Evolutionary conservation across 2,329 filamentous ascomycete genomes (phyloP), one percentile per base, ranked within the genome.

Genomic region (Boeremia exigua): DNA sequence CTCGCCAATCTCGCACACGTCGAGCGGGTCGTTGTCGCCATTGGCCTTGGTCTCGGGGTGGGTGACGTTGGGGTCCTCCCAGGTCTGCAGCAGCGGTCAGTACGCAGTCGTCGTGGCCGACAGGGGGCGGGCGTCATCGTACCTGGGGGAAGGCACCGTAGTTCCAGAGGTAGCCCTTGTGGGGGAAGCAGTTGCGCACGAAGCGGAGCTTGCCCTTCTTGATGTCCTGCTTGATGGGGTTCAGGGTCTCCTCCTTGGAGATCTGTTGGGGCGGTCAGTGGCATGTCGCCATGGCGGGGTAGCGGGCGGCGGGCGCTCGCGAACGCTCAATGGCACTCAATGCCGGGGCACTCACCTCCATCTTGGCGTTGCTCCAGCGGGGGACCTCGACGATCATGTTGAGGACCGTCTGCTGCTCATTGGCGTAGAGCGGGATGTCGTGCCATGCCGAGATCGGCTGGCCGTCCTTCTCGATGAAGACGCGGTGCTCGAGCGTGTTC

Each of bases 111-210:
- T 43, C 45, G 15, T 43, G 56, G 54, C 67, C 70, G 71, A 69
- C 67, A 66, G 68, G 66, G 67, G 60, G 54, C 48, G 56, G 55
- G 57, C 54, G 60, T 59, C 57, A 60, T 59, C 84, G 76, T 85
- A 95, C 92, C 85, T 95, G 92, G 73, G 95, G 95, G 88, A 99
- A 98, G 80, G 93, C 93, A 83, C 95, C 95, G 82, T 99, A 99
- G 88, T 99, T 99, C 95, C 95, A 99, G 72, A 99, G 91, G 82
- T 99, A 99, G 68, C 95, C 95, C 88, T 99, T 98, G 90, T 99
- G 95, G 72, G 95, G 95, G 87, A 99, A 99, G 89, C 95, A 99
- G 89, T 99, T 99, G 83, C 95, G 92, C 78, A 99, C 95, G 79
- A 89, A 99, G 76, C 95, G 91, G 74, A 98, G 92, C 87, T 97